Base-by-base conservation (phyloP, 345 rosid species). In the Linum tenue region DNA sequence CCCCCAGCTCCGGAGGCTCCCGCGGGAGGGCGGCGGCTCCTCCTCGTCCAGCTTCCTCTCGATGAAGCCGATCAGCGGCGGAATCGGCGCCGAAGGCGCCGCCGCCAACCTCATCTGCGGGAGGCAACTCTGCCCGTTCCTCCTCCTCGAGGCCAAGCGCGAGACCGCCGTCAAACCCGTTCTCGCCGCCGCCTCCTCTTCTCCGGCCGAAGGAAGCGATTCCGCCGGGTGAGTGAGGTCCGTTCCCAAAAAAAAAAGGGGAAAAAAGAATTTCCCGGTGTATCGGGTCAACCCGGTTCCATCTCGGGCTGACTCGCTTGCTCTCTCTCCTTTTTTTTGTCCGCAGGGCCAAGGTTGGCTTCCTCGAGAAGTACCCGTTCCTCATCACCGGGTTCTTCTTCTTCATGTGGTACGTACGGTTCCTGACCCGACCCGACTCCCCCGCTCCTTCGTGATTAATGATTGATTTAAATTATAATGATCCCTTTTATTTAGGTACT, bases 301-400 rank as follows among this genome's bases (percentile, higher is more conserved):
- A 22, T 22, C 39, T 6, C 4, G 12, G 9, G 31, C 70, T 76
- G 69, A 78, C 82, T 81, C 80, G 50, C 40, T 53, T 43, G 58
- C 55, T 43, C 70, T 63, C 31, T 22, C 31, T 22, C 31, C 31
- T 1, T 22, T 22, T 22, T 22, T 22, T 22, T 71, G 67, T 22
- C 31, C 31, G 67, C 84, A 92, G 95, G 78, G 82, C 84, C 59
- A 85, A 88, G 50, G 84, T 79, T 58, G 92, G 96, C 9, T 81
- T 92, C 81, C 74, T 87, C 11, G 72, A 72, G 38, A 89, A 77
- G 84, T 77, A 86, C 70, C 98, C 98, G 63, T 82, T 82, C 59
- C 82, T 92, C 0, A 85, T 88, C 64, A 92, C 98, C 62, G 97
- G 98, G 0, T 92, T 90, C 70, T 92, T 90, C 88, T 92, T 92